Conservation (phyloP, 1,284 basidiomycete genomes). For the Athelia sp. region DNA sequence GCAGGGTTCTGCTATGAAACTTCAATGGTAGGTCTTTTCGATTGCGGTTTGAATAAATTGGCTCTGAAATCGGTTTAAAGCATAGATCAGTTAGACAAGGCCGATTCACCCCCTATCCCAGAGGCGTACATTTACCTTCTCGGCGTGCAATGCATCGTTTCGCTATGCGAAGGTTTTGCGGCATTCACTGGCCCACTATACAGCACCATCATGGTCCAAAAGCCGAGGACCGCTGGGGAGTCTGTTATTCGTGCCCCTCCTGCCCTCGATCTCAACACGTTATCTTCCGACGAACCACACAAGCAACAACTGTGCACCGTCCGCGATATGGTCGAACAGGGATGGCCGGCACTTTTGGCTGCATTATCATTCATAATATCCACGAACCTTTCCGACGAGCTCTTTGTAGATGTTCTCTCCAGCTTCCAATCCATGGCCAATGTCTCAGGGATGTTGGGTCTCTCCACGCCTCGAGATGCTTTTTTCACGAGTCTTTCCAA, state of each 20-base stretch:
- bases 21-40: slow-evolving; percentile 63
- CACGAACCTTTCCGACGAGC: slow-evolving; percentile 83
- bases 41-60: neutral
- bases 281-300: slow-evolving; percentile 53
- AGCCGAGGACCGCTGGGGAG: slow-evolving; percentile 62
- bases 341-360: slow-evolving; percentile 87
- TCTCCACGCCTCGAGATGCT: slow-evolving; percentile 87
- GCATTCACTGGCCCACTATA: slow-evolving; percentile 68
- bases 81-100: slow-evolving; percentile 95
- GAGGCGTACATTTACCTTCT: slow-evolving; percentile 92
- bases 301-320: slow-evolving; percentile 57
- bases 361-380: slow-evolving; percentile 85
- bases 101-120: slow-evolving; percentile 88
- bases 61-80: no score
- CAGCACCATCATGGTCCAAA: slow-evolving; percentile 60
- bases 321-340: slow-evolving; percentile 75
- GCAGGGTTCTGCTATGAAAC: slow-evolving; percentile 73
- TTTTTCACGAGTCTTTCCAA: slow-evolving; percentile 88
- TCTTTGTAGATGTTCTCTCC: slow-evolving; percentile 80
- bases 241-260: slow-evolving; percentile 67
- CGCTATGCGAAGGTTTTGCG: slow-evolving; percentile 86
- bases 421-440: slow-evolving; percentile 84
- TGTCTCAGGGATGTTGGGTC: slow-evolving; percentile 83
- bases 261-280: slow-evolving; percentile 58
- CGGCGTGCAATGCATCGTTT: slow-evolving; percentile 83